phyloP scores from a whole-genome alignment of 1,139 yeast genomes.

The Keqinozyma sinolaborantium region DNA sequence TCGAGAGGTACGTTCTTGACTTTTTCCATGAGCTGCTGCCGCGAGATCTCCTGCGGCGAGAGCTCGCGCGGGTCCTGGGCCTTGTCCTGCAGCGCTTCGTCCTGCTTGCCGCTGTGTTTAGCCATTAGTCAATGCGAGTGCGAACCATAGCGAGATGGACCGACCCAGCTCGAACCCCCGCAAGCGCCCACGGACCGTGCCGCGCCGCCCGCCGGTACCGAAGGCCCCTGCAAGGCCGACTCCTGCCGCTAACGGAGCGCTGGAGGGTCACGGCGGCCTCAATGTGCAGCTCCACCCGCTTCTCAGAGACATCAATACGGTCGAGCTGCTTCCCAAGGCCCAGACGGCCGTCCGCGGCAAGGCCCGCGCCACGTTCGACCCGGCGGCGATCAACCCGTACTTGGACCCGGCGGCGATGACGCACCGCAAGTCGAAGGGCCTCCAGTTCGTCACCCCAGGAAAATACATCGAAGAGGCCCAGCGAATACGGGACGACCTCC shows the following conservation, averaged over 20 bases:
- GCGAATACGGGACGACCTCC: constrained; percentile 39
- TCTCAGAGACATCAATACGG: constrained; percentile 28
- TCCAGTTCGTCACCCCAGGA: constrained; percentile 57
- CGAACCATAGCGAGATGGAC: no score
- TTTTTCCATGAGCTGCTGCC: constrained; percentile 17
- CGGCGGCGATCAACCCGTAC: constrained; percentile 56
- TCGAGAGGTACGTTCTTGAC: constrained; percentile 34
- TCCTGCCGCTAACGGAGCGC: no score
- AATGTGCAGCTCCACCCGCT: constrained; percentile 61
- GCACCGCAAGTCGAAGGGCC: constrained; percentile 23
- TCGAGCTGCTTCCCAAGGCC: constrained; percentile 21
- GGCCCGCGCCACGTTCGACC: constrained; percentile 34
- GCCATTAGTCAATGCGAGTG: no score
- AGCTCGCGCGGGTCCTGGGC: no score
- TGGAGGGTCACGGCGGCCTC: constrained; percentile 42
- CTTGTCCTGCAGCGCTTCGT: no score
- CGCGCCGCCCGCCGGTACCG: no score
- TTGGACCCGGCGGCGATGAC: constrained; percentile 35
- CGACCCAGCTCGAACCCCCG: no score
- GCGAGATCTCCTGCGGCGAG: no score
- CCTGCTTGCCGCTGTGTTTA: no score
- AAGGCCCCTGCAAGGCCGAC: no score
- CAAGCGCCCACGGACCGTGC: no score
- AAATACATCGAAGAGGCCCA: constrained; percentile 59
- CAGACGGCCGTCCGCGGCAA: constrained; percentile 28